These are phyloP conservation scores for Sugiyamaella japonica DNA, from an alignment of 1,139 yeast genomes.

Conservation along the genomic window DNA sequence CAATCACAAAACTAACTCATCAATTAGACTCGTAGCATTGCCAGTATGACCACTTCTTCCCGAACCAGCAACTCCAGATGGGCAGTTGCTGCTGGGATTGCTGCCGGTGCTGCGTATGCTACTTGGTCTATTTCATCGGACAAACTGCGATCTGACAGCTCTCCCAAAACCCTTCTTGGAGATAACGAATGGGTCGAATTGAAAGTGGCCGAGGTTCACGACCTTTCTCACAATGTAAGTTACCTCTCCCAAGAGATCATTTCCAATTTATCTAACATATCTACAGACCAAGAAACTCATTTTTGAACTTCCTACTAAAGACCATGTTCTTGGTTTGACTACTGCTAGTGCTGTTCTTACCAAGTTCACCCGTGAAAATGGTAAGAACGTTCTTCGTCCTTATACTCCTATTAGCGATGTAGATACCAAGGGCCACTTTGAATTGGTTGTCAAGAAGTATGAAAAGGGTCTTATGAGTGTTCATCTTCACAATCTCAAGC, in stretches of 20 bases:
- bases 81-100: constrained; percentile 32
- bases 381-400: constrained; percentile 89
- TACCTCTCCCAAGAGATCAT: no score
- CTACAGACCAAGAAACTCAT: constrained; percentile 64
- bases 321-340: constrained; percentile 73
- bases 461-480: constrained; percentile 80
- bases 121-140: constrained; percentile 29
- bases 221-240: constrained; percentile 48
- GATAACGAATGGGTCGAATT: constrained; percentile 74
- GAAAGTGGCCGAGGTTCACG: constrained; percentile 59
- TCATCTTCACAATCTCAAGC: constrained; percentile 70
- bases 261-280: neutral
- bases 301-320: constrained; percentile 68
- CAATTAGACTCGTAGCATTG: constrained; percentile 9
- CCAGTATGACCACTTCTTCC: constrained; percentile 8
- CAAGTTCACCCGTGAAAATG: constrained; percentile 75
- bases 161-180: constrained; percentile 56
- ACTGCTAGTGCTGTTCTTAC: constrained; percentile 80
- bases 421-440: constrained; percentile 69
- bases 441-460: constrained; percentile 81
- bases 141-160: constrained; percentile 34
- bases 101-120: constrained; percentile 36
- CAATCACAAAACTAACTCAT: neutral
- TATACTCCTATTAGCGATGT: constrained; percentile 87
- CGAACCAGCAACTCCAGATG: constrained; percentile 17